Evolutionary conservation across 2,329 filamentous ascomycete species (phyloP).

Genomic region (Penicillium sp.): DNA sequence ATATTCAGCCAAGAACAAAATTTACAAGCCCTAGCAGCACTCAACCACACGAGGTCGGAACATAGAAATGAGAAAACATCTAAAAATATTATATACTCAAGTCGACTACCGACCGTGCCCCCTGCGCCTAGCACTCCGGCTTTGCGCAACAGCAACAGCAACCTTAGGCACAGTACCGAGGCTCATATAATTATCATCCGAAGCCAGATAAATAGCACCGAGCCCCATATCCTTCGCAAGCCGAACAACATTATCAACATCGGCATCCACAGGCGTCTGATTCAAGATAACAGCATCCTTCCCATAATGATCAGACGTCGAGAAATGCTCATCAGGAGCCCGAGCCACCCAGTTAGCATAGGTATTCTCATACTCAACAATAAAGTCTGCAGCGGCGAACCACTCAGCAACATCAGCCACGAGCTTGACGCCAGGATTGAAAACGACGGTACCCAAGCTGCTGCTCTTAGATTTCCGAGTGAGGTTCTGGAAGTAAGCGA

Average conservation of each 20-base stretch:
- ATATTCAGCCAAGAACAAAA: background rate
- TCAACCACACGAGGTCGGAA: background rate
- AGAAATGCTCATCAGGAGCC: slow-evolving; percentile 6
- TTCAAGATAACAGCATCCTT: slow-evolving; percentile 11
- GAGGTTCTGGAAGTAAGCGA: slow-evolving; percentile 18
- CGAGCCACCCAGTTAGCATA: slow-evolving; percentile 9
- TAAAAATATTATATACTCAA: background rate
- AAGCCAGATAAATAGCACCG: slow-evolving; percentile 15
- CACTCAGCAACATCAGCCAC: slow-evolving; percentile 7
- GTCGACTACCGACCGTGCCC: background rate
- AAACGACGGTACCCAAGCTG: slow-evolving; percentile 7
- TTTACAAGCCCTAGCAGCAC: no score
- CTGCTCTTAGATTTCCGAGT: slow-evolving; percentile 13
- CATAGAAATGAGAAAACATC: background rate
- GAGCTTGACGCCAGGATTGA: slow-evolving; percentile 14
- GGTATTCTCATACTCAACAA: slow-evolving; percentile 17
- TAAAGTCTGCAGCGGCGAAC: slow-evolving; percentile 14
- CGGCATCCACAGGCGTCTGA: background rate
- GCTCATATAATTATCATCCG: slow-evolving; percentile 10
- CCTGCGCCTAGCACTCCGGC: background rate
- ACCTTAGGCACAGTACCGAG: slow-evolving; percentile 7
- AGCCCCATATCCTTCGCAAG: slow-evolving; percentile 13
- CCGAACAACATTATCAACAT: slow-evolving; percentile 3
- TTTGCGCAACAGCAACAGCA: slow-evolving; percentile 7
- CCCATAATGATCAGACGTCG: background rate